These are phyloP conservation scores for Cucurbita ficifolia DNA, from an alignment of 306 rosid genomes.

Conservation along the genomic window DNA sequence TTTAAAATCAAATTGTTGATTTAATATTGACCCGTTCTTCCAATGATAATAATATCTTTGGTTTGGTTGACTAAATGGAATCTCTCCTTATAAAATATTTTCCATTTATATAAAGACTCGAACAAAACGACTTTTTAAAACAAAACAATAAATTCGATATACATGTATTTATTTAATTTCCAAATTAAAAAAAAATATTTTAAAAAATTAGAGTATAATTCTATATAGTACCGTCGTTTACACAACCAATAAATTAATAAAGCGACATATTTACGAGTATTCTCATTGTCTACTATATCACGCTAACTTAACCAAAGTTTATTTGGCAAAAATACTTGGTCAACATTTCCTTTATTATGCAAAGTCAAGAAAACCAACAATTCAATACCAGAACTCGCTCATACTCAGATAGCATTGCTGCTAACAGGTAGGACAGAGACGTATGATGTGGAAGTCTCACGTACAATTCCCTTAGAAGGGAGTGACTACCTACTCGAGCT, in stretches of 20 bases:
- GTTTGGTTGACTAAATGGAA: background rate
- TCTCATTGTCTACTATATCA: background rate
- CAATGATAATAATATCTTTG: background rate
- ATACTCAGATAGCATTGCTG: background rate
- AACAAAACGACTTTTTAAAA: background rate
- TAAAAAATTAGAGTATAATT: too few species aligned
- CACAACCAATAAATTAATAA: too few species aligned
- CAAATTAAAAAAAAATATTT: too few species aligned
- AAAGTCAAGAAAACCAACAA: too few species aligned
- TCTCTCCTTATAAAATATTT: background rate
- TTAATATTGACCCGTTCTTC: background rate
- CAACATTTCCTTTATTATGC: background rate
- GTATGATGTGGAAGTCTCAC: too few species aligned
- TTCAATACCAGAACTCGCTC: background rate
- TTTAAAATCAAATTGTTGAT: background rate
- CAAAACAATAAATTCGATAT: background rate
- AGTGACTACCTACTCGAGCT: too few species aligned
- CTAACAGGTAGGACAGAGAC: too few species aligned
- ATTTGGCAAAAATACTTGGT: background rate
- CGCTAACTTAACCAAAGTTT: background rate
- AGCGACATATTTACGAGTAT: too few species aligned
- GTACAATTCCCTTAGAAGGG: too few species aligned
- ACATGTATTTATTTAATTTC: too few species aligned
- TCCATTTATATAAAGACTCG: background rate
- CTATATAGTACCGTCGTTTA: too few species aligned